A percentile compares a stretch with the other conserved stretches of the same genome.
These are phyloP conservation scores for Trichoderma hamatum DNA, from an alignment of 2,329 filamentous ascomycete species.

Conservation along the genomic window DNA sequence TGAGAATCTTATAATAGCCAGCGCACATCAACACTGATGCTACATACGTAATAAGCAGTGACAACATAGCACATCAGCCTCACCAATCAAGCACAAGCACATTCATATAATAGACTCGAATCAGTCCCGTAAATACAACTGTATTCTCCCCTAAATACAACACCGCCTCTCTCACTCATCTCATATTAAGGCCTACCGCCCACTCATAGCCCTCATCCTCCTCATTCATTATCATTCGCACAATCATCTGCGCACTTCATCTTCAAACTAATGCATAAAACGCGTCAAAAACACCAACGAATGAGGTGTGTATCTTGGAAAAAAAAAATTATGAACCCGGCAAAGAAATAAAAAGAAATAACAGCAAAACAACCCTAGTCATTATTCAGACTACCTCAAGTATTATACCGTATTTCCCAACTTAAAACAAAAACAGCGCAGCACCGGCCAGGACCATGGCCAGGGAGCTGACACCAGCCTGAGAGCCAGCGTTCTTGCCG, in stretches of 20 bases:
- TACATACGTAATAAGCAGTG: neutral
- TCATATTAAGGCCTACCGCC: neutral
- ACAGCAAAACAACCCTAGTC: neutral
- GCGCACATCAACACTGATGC: neutral
- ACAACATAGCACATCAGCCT: neutral
- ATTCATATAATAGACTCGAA: neutral
- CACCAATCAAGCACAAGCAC: neutral
- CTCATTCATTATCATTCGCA: constrained; percentile 22
- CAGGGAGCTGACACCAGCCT: constrained; percentile 41
- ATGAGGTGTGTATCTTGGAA: neutral
- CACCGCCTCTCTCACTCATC: neutral
- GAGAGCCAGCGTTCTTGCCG: constrained; percentile 40
- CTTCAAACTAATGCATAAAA: constrained; percentile 13
- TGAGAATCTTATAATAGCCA: neutral
- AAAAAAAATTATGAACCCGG: neutral
- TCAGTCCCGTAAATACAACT: neutral
- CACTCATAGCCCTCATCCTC: neutral
- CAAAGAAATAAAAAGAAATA: neutral
- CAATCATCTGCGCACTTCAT: neutral
- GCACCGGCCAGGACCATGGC: constrained; percentile 44
- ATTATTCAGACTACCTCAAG: neutral
- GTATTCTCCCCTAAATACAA: constrained; percentile 2
- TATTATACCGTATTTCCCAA: neutral
- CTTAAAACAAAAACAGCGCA: constrained; percentile 43
- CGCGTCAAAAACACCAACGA: constrained; percentile 10